Conservation (phyloP, 805 yeast genomes). For the Metschnikowia baotianmanensis region DNA sequence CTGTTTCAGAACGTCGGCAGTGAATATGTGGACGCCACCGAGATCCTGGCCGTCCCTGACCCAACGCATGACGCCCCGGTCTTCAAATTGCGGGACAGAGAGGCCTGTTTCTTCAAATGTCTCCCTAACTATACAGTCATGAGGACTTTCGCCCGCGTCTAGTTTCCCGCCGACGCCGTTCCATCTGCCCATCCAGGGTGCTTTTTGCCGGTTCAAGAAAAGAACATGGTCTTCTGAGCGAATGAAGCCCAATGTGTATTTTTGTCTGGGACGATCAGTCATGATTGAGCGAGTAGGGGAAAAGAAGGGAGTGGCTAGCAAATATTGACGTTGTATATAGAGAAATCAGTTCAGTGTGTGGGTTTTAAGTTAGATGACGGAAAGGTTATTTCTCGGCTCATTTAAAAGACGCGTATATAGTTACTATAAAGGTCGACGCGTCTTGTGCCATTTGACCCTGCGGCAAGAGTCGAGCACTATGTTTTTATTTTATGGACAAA, state of each 20-base stretch:
- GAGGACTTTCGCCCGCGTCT: conserved; percentile 33
- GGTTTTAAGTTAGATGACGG: no score
- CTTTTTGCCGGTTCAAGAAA: conserved; percentile 38
- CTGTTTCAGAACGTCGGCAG: conserved; percentile 31
- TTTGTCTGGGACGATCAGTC: conserved; percentile 10
- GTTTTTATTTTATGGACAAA: no score
- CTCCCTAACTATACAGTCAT: conserved; percentile 41
- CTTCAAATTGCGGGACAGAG: conserved; percentile 23
- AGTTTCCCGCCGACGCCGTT: conserved; percentile 48
- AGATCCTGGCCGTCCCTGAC: conserved; percentile 22
- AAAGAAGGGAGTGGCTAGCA: no score
- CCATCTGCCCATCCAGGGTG: conserved; percentile 50
- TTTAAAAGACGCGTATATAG: no score
- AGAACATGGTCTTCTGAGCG: conserved; percentile 34
- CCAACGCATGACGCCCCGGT: conserved; percentile 40
- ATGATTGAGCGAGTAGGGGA: no score
- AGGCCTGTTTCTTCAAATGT: conserved; percentile 43
- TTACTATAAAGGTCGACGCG: no score
- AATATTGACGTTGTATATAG: no score
- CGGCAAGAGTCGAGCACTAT: no score
- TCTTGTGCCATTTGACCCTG: no score
- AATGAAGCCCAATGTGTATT: conserved; percentile 28
- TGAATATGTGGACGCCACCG: conserved; percentile 41
- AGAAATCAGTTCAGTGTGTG: no score
- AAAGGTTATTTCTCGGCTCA: no score